Base-by-base conservation (phyloP, 148 eudicot species). In the Dianthus caryophyllus region DNA sequence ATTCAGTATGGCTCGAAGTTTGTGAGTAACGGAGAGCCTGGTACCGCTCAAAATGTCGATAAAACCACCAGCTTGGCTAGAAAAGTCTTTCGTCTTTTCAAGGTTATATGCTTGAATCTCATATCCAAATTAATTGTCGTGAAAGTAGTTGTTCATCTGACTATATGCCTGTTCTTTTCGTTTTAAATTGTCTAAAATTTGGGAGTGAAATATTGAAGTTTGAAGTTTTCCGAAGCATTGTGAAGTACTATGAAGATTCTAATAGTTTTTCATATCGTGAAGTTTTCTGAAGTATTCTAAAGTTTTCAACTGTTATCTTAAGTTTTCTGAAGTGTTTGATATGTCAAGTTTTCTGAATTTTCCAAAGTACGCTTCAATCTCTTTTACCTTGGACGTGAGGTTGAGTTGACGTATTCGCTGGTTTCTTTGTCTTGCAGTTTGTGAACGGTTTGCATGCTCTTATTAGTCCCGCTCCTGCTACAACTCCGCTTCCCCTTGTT, bases 1-100 rank as follows among this genome's bases (percentile, higher is more conserved):
- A 95, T 95, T 66, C 99, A 95, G 69, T 95, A 95, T 77, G 99
- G 99, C 69, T 95, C 99, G 39, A 95, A 88, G 71, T 90, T 84
- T 70, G 39, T 95, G 85, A 90, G 99, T 78, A 77, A 88, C 73
- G 99, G 99, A 54, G 78, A 95, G 83, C 96, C 97, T 65, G 99
- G 99, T 64, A 86, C 99, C 0, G 96, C 99, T 17, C 99, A 95
- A 69, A 85, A 78, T 70, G 99, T 95, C 56, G 99, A 95, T 76
- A 95, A 95, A 60, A 66, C 87, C 21, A 95, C 99, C 65, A 90
- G 93, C 81, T 72, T 88, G 81, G 97, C 99, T 10, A 77, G 99
- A 59, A 95, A 95, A 85, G 97, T 95, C 46, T 95, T 95, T 78
- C 99, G 99, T 79, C 87, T 95, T 69, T 88, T 88, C 60, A 95